A percentile compares a stretch with the other conserved stretches of the same genome.
Evolutionary conservation across 148 eudicot genomes (phyloP).

Genomic region (Spergularia marina): DNA sequence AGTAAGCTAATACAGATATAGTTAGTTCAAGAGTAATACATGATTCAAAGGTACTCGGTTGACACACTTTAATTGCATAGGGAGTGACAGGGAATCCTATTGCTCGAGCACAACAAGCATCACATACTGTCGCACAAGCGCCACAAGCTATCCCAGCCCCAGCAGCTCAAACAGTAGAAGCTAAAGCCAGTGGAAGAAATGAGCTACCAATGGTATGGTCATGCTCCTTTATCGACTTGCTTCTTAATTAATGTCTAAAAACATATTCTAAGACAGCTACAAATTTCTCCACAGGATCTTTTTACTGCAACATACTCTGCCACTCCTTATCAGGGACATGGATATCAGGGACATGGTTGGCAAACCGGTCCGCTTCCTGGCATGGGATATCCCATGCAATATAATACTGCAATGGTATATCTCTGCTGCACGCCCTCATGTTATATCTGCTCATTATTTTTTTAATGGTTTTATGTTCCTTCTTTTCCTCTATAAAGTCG

Average conservation of each 20-base stretch:
- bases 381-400: slow-evolving; percentile 60
- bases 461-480: neutral
- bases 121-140: slow-evolving; percentile 33
- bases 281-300: slow-evolving; percentile 53
- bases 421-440: neutral
- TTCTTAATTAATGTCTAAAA: slow-evolving; percentile 1
- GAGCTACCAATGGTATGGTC: slow-evolving; percentile 70
- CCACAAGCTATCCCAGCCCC: slow-evolving; percentile 32
- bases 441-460: neutral
- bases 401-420: slow-evolving; percentile 60
- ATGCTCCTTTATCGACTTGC: slow-evolving; percentile 13
- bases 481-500: neutral
- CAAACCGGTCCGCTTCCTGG: slow-evolving; percentile 54
- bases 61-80: slow-evolving; percentile 28
- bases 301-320: slow-evolving; percentile 65
- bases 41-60: slow-evolving; percentile 23
- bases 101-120: slow-evolving; percentile 32
- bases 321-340: slow-evolving; percentile 47
- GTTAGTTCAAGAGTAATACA: neutral
- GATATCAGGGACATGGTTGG: slow-evolving; percentile 73
- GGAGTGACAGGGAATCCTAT: slow-evolving; percentile 34
- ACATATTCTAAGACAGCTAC: neutral
- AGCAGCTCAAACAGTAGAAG: slow-evolving; percentile 35
- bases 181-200: slow-evolving; percentile 49
- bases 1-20: slow-evolving; percentile 10